These are phyloP conservation scores for Colletotrichum sojae DNA, from an alignment of 2,329 filamentous ascomycete species.

Conservation along the genomic window DNA sequence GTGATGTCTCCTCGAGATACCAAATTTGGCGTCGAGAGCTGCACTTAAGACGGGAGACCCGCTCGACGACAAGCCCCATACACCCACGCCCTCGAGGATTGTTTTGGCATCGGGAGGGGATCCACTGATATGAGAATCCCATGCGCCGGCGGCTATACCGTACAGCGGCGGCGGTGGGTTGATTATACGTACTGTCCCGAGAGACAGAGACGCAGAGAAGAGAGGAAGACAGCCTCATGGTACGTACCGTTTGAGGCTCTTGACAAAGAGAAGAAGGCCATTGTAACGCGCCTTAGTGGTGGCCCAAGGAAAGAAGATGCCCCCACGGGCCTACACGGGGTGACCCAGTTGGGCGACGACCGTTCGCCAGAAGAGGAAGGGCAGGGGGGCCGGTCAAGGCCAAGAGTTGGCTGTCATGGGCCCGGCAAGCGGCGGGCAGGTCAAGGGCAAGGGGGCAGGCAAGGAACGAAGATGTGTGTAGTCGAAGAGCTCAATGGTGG, in stretches of 20 bases:
- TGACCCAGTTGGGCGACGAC: conserved; percentile 36
- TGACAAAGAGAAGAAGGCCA: background rate
- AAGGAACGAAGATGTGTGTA: conserved; percentile 48
- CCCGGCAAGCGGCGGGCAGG: conserved; percentile 40
- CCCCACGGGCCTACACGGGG: conserved; percentile 32
- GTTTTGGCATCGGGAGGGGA: conserved; percentile 5
- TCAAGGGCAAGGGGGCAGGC: conserved; percentile 45
- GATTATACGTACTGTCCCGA: too few relatives aligned
- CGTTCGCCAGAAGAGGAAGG: conserved; percentile 35
- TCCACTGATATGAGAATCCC: conserved; percentile 25
- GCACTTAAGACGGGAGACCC: conserved; percentile 29
- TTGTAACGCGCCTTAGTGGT: conserved; percentile 31
- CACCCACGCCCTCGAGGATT: conserved; percentile 6
- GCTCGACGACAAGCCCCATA: conserved; percentile 8
- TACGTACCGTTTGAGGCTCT: conserved; percentile 35
- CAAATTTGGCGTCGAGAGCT: conserved; percentile 23
- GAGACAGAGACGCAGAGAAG: too few relatives aligned
- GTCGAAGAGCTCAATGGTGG: background rate
- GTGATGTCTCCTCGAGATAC: conserved; percentile 7
- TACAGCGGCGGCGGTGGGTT: background rate
- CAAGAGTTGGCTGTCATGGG: conserved; percentile 28
- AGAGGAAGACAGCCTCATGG: too few relatives aligned
- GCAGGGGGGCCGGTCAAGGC: conserved; percentile 2
- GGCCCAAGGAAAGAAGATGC: conserved; percentile 17
- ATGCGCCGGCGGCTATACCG: conserved; percentile 22